Percentiles rank a stretch among this genome's conserved stretches.
Evolutionary conservation across 2,329 filamentous ascomycete species (phyloP).

Genomic region (Cladophialophora immunda): DNA sequence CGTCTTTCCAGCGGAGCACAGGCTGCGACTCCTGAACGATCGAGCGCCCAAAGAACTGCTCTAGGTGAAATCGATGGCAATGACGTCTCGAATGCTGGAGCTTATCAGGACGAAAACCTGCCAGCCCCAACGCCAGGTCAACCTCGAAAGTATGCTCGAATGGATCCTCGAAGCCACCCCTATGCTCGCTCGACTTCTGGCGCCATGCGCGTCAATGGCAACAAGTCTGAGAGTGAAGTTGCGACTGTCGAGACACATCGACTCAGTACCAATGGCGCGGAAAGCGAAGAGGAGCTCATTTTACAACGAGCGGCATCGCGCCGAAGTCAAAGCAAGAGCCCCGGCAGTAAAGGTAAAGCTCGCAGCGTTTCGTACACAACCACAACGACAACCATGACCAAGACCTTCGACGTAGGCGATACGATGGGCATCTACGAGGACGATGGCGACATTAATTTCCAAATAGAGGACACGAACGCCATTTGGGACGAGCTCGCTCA

Average conservation of each 20-base stretch:
- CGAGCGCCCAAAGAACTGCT: conserved; percentile 69
- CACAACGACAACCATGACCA: conserved; percentile 41
- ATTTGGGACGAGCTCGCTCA: conserved; percentile 41
- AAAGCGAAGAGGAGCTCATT: conserved; percentile 85
- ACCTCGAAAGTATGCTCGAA: conserved; percentile 84
- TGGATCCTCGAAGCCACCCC: conserved; percentile 76
- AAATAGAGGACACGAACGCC: conserved; percentile 37
- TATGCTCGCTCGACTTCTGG: conserved; percentile 68
- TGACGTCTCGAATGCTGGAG: conserved; percentile 59
- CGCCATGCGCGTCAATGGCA: conserved; percentile 44
- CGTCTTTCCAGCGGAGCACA: conserved; percentile 70
- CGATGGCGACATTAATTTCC: conserved; percentile 33
- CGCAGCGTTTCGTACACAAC: conserved; percentile 43
- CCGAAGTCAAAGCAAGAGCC: conserved; percentile 37
- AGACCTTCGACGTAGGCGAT: conserved; percentile 38
- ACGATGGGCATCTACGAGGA: conserved; percentile 42
- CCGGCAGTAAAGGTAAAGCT: conserved; percentile 41
- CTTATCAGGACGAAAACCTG: conserved; percentile 86
- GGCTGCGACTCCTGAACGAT: conserved; percentile 78
- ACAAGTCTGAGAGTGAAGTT: conserved; percentile 63
- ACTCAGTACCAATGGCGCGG: conserved; percentile 65
- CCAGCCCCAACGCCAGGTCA: conserved; percentile 96
- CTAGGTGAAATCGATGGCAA: conserved; percentile 95
- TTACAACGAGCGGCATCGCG: conserved; percentile 76
- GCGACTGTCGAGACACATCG: conserved; percentile 64